phyloP scores from a whole-genome alignment of 805 yeast species.

The Lipomyces anomalus region DNA sequence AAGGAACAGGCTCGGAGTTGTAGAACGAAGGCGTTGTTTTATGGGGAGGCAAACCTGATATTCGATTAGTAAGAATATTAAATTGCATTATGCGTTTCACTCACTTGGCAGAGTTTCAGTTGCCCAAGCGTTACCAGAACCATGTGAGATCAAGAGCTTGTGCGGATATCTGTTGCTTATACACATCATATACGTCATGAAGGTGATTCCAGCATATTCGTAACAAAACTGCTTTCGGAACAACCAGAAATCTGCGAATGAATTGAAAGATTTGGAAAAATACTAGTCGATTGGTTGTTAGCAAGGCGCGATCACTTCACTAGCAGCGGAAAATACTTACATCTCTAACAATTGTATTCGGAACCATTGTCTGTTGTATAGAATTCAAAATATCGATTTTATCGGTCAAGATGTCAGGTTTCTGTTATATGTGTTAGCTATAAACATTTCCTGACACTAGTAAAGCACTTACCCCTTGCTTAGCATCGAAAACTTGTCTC shows the following conservation, averaged over 20 bases:
- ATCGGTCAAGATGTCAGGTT: slow-evolving; percentile 83
- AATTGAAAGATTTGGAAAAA: slow-evolving; percentile 61
- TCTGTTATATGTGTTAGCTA: slow-evolving; percentile 36
- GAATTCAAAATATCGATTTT: slow-evolving; percentile 88
- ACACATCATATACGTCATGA: slow-evolving; percentile 91
- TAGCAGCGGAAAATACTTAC: slow-evolving; percentile 10
- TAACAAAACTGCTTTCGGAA: slow-evolving; percentile 93
- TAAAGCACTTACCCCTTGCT: slow-evolving; percentile 35
- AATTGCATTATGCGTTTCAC: slow-evolving; percentile 35
- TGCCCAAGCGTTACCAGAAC: slow-evolving; percentile 86
- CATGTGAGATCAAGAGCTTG: slow-evolving; percentile 75
- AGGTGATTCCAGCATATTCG: slow-evolving; percentile 88
- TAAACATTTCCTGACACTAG: neutral
- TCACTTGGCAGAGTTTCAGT: slow-evolving; percentile 93
- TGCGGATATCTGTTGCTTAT: slow-evolving; percentile 90
- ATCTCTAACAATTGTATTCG: slow-evolving; percentile 73
- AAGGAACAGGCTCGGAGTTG: slow-evolving; percentile 90
- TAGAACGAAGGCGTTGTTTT: slow-evolving; percentile 77
- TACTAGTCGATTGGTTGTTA: slow-evolving; percentile 38
- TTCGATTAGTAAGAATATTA: neutral
- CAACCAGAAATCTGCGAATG: slow-evolving; percentile 93
- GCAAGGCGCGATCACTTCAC: neutral
- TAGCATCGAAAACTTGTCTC: slow-evolving; percentile 88
- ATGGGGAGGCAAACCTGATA: slow-evolving; percentile 33
- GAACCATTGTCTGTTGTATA: slow-evolving; percentile 80